Base-by-base conservation (phyloP, 106 monocot species). In the Xerophyta viscosa region DNA sequence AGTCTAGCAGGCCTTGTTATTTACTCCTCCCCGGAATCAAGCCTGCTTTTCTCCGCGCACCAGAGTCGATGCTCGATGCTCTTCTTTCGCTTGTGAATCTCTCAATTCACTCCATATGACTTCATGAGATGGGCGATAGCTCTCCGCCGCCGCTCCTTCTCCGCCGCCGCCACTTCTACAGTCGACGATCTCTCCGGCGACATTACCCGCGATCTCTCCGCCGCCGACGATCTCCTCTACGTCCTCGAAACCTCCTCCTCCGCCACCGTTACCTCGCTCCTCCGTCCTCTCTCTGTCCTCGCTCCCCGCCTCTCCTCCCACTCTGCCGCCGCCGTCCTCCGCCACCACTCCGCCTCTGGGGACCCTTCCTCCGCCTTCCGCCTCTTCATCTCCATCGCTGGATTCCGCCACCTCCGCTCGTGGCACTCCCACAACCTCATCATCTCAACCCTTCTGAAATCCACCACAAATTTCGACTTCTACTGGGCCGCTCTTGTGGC, bases 361-460 rank as follows among this genome's bases (percentile, higher is more conserved):
- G 11, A 11, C 54, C 39, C 57, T 30, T 39, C 30, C 31, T 20
- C 67, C 26, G 50, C 76, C 29, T 68, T 78, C 63, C 79, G 69
- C 63, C 64, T 83, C 68, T 89, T 77, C 77, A 42, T 66, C 64
- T 88, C 83, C 83, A 42, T 61, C 41, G 66, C 76, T 36, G 29
- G 26, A 27, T 56, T 43, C 31, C 36, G 37, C 26, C 56, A 18
- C 39, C 76, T 98, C 53, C 66, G 78, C 60, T 69, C 65, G 48
- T 60, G 49, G 31, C 24, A 19, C 41, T 62, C 77, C 48, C 54
- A 73, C 76, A 49, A 63, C 61, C 60, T 62, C 54, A 46, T 83
- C 18, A 61, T 86, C 50, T 62, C 58, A 28, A 31, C 68, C 19
- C 68, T 98, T 56, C 69, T 52, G 15, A 7, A 14, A 17, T 33